Base-by-base conservation (phyloP, 306 rosid genomes). In the Rubus idaeus region DNA sequence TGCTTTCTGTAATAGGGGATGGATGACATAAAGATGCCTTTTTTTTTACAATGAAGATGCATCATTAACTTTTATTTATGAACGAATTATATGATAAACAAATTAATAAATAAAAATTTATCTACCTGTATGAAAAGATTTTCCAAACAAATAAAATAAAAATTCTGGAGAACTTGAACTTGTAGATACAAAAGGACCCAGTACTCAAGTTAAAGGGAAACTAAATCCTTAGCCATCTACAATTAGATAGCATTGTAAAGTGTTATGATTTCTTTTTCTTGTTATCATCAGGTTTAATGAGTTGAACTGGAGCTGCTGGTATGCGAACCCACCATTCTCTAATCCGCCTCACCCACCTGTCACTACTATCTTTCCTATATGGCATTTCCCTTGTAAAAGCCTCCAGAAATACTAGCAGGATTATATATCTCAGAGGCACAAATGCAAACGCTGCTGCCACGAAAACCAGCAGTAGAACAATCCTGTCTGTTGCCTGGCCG, bases 311-410 rank as follows among this genome's bases (percentile, higher is more conserved):
- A 82, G 98, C 98, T 55, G 96, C 96, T n/a, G 97, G 98, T 77
- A 92, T 95, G 76, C 89, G 86, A 77, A 90, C 50, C 98, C 97
- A 94, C 98, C 98, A 94, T 85, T 94, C 97, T 81, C 87, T 94
- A 72, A 85, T 20, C 44, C 97, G 85, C 87, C 97, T 85, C 57
- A 78, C 7, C 87, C 84, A 87, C 81, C 73, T 88, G 71, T 84
- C 78, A 68, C 89, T 90, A 62, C 90, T 92, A 75, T 88, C 92
- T 83, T 84, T 95, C 82, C 98, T 87, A 53, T 45, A 87, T 51
- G 95, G 98, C 93, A 92, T 87, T 81, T 88, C 85, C 86, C 97
- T 89, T 2, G 98, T 95, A 86, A 81, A 95, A 61, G 68, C 73
- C 85, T 95, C 97, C 8, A 89, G 8, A 67, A 90, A 90, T 49